These are phyloP conservation scores for Asclepias syriaca DNA, from an alignment of 257 asterid genomes.

Conservation along the genomic window DNA sequence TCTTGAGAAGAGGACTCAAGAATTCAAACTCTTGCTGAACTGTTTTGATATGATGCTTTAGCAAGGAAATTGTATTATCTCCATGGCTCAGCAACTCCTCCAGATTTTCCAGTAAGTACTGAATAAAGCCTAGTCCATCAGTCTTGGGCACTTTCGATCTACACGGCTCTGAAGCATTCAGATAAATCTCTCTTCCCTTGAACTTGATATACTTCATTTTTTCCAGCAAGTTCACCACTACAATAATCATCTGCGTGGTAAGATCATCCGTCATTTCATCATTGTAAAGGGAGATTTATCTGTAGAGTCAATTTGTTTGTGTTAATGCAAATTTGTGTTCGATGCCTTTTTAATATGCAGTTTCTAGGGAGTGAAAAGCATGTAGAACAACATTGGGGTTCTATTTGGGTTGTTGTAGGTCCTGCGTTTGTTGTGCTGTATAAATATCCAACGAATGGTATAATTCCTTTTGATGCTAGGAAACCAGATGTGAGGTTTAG, in stretches of 20 bases:
- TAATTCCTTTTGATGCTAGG: not conserved
- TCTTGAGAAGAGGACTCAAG: conserved; percentile 2
- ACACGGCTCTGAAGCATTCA: not conserved
- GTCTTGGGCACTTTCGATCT: not conserved
- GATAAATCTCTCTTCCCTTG: not conserved
- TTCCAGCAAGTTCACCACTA: not conserved
- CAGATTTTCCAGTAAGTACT: conserved; percentile 22
- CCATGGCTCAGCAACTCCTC: conserved; percentile 20
- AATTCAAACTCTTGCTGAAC: conserved; percentile 5
- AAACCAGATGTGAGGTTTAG: not conserved
- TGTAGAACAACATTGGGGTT: too few relatives aligned
- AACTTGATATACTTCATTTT: not conserved
- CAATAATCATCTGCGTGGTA: too few relatives aligned
- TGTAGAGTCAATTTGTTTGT: too few relatives aligned
- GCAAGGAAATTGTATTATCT: not conserved
- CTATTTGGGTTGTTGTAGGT: too few relatives aligned
- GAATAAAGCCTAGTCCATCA: not conserved
- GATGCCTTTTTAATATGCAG: too few relatives aligned
- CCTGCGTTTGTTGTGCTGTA: too few relatives aligned
- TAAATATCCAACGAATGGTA: not conserved
- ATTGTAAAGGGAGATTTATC: too few relatives aligned
- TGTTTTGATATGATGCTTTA: not conserved
- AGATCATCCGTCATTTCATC: too few relatives aligned
- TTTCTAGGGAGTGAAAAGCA: too few relatives aligned
- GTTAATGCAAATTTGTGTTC: too few relatives aligned